Base-by-base conservation (phyloP, 768 basidiomycete species). In the Termitomyces sp. region DNA sequence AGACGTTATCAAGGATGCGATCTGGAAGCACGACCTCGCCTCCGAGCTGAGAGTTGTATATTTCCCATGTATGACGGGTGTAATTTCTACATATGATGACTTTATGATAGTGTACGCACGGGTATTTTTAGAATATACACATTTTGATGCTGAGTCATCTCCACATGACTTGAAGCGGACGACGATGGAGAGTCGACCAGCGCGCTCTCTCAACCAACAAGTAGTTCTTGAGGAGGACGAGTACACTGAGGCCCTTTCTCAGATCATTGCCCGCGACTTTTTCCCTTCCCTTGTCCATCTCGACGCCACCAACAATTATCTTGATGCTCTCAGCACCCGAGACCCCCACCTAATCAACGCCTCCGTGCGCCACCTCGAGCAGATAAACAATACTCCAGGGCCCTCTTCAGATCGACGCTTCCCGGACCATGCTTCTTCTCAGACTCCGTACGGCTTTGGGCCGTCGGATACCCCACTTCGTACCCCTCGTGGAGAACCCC, bases 211-310 rank as follows among this genome's bases (percentile, higher is more conserved):
- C 53, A 88, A 88, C 65, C 73, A 77, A 13, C 91, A 93, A 63
- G 64, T 77, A 12, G 77, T 92, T 13, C 80, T 91, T 13, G 89
- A 92, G 46, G 97, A 99, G 76, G 97, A 98, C 59, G 93, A 94
- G 66, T 98, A 98, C 69, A 94, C 93, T 2, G 85, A 83, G 43
- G 90, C 89, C 1, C 78, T 99, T 20, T 92, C 91, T 11, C 81
- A 85, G 44, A 98, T 98, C 64, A 98, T 98, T 64, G 89, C 91
- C 36, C 87, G 97, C 46, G 96, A 98, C 73, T 99, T 99, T 80
- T 99, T 98, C 65, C 97, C 97, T 0, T 92, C 92, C 12, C 82
- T 98, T 10, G 84, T 88, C 16, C 91, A 92, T 62, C 80, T 96
- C 25, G 91, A 95, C 62, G 90, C 92, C 18, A 90, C 91, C 31